phyloP scores from a whole-genome alignment of 2,329 filamentous ascomycete species.

The Penicillium sp. region DNA sequence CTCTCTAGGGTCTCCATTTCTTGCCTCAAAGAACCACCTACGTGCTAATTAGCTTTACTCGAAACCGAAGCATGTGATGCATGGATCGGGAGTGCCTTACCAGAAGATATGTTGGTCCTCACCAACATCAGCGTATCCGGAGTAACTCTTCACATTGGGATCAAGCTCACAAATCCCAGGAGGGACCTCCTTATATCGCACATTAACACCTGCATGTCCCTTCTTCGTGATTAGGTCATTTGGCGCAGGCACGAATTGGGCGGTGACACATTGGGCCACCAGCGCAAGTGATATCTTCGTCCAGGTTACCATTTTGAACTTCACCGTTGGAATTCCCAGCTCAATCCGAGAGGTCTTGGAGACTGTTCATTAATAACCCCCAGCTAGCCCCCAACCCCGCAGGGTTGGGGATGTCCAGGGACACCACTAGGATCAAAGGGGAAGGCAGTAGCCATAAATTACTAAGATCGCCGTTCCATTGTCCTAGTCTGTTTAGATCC shows the following conservation, averaged over 20 bases:
- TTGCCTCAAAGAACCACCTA: slow-evolving; percentile 4
- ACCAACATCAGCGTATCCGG: slow-evolving; percentile 21
- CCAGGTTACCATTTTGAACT: not conserved
- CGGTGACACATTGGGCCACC: not conserved
- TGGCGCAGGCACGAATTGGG: not conserved
- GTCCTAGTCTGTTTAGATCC: not conserved
- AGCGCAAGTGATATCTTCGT: not conserved
- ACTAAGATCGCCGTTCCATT: not conserved
- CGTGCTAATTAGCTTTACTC: not conserved
- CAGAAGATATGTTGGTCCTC: slow-evolving; percentile 23
- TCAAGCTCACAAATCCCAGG: slow-evolving; percentile 22
- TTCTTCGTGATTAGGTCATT: not conserved
- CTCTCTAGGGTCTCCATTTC: slow-evolving; percentile 2
- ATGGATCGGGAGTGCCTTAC: not conserved
- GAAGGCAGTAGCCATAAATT: not conserved
- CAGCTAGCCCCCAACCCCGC: not conserved
- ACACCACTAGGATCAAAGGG: not conserved
- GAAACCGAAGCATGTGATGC: not conserved
- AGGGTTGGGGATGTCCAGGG: not conserved
- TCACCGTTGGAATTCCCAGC: not conserved
- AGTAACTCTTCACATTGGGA: slow-evolving; percentile 22
- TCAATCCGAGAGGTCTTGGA: not conserved
- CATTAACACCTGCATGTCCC: slow-evolving; percentile 10
- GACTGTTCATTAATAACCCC: not conserved
- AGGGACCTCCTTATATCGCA: slow-evolving; percentile 21